phyloP scores from a whole-genome alignment of 192 early-diverging fungal species.

The Diversispora epigaea region DNA sequence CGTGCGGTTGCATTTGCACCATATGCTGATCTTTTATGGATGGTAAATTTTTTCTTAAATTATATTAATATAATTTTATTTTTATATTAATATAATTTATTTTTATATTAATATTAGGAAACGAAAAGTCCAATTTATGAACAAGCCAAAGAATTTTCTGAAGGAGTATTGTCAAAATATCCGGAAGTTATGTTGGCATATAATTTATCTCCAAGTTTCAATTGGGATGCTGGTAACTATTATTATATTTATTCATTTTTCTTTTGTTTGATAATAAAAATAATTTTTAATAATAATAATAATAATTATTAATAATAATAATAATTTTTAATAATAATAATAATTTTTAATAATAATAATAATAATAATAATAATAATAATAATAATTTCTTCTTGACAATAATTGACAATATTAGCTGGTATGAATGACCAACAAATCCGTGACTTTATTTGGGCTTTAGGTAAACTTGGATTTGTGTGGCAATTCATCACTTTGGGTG shows the following conservation, averaged over 20 bases:
- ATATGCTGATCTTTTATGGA: conserved; percentile 87
- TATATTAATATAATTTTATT: neutral
- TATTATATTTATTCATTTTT: neutral
- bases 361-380: neutral
- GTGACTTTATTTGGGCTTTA: conserved; percentile 75
- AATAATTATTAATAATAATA: neutral
- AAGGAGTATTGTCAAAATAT: conserved; percentile 70
- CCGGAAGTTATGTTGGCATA: conserved; percentile 90
- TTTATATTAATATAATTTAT: no score
- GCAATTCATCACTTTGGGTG: conserved; percentile 97
- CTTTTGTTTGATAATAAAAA: neutral
- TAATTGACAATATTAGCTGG: conserved; percentile 85
- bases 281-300: neutral
- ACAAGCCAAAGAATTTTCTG: conserved; percentile 89
- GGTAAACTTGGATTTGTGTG: conserved; percentile 92
- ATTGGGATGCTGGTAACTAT: conserved; percentile 71
- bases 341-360: neutral
- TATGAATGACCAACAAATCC: conserved; percentile 88
- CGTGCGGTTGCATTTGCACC: conserved; percentile 76
- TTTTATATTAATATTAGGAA: conserved; percentile 35
- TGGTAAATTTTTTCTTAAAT: conserved; percentile 49
- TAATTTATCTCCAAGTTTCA: conserved; percentile 97
- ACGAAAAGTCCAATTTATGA: conserved; percentile 90
- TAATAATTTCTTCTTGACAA: neutral
- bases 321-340: neutral